These are phyloP conservation scores for Chimonanthus praecox DNA, from an alignment of 164 flowering plant species.

Conservation along the genomic window DNA sequence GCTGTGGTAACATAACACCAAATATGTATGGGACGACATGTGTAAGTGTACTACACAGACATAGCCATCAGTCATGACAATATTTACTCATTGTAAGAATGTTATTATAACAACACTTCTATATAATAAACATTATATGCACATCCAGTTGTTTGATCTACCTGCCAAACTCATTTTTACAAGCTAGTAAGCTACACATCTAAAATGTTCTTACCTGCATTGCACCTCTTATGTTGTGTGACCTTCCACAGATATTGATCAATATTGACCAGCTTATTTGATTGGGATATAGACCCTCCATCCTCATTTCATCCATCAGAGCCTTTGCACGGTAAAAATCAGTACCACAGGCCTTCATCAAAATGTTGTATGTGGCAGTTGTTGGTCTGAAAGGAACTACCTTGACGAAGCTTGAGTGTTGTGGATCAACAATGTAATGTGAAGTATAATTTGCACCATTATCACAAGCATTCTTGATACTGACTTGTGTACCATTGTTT, in stretches of 20 bases:
- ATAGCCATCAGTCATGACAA: not conserved
- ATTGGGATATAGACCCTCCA: conserved; percentile 65
- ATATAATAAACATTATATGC: not conserved
- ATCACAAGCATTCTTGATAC: conserved; percentile 9
- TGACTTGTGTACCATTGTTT: conserved; percentile 4
- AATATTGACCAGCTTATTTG: conserved; percentile 80
- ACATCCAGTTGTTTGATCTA: not conserved
- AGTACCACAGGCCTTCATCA: conserved; percentile 91
- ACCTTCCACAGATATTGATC: conserved; percentile 60
- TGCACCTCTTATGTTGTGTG: conserved; percentile 54
- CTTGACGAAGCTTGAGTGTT: conserved; percentile 23
- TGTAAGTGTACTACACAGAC: not conserved
- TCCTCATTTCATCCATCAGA: conserved; percentile 77
- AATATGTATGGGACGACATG: too few relatives aligned
- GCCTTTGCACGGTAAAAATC: conserved; percentile 63
- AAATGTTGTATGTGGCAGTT: conserved; percentile 70
- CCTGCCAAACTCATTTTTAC: not conserved
- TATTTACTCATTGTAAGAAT: not conserved
- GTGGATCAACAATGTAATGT: conserved; percentile 23
- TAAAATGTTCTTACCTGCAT: conserved; percentile 47
- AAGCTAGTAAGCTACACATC: not conserved
- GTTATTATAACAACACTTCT: not conserved
- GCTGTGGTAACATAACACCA: too few relatives aligned
- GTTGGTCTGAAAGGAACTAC: conserved; percentile 58
- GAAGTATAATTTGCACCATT: conserved; percentile 11